A percentile compares a stretch with the other conserved stretches of the same genome.
phyloP scores from a whole-genome alignment of 306 rosid genomes.

The Acacia melanoxylon region DNA sequence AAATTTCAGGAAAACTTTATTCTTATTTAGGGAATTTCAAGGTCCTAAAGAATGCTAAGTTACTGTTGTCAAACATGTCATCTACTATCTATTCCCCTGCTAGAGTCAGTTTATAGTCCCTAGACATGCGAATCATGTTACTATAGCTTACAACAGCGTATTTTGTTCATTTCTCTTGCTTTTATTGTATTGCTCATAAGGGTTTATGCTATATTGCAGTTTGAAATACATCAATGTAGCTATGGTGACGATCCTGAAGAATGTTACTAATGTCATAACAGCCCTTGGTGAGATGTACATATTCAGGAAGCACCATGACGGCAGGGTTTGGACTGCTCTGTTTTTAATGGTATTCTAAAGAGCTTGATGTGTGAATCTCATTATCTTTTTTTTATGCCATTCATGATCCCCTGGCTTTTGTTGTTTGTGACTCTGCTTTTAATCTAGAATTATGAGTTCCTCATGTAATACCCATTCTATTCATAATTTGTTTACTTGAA shows the following conservation, averaged over 20 bases:
- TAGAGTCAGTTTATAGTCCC: slow-evolving; percentile 8
- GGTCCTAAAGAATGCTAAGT: slow-evolving; percentile 8
- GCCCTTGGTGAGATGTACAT: slow-evolving; percentile 96
- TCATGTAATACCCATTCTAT: slow-evolving; percentile 2
- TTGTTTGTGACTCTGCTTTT: not conserved
- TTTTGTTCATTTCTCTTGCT: slow-evolving; percentile 1
- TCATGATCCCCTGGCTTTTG: slow-evolving; percentile 1
- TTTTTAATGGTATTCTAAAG: slow-evolving; percentile 80
- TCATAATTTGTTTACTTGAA: slow-evolving; percentile 21
- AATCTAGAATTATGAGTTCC: slow-evolving; percentile 22
- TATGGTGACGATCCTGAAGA: slow-evolving; percentile 97
- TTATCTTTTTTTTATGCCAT: not conserved
- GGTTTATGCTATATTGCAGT: slow-evolving; percentile 61
- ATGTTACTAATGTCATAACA: slow-evolving; percentile 95
- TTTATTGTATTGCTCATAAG: slow-evolving; percentile 20
- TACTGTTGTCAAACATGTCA: slow-evolving; percentile 14
- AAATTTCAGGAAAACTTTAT: slow-evolving; percentile 16
- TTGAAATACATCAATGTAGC: slow-evolving; percentile 97
- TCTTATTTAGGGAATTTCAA: slow-evolving; percentile 1
- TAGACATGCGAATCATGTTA: not conserved
- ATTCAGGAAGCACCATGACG: slow-evolving; percentile 85
- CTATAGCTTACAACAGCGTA: not conserved
- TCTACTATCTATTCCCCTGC: slow-evolving; percentile 6
- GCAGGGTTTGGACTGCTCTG: slow-evolving; percentile 90
- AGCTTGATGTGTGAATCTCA: slow-evolving; percentile 15